Percentiles rank a stretch among this genome's conserved stretches.
phyloP scores from a whole-genome alignment of 495 filamentous ascomycete genomes.

The Elasticomyces elasticus region DNA sequence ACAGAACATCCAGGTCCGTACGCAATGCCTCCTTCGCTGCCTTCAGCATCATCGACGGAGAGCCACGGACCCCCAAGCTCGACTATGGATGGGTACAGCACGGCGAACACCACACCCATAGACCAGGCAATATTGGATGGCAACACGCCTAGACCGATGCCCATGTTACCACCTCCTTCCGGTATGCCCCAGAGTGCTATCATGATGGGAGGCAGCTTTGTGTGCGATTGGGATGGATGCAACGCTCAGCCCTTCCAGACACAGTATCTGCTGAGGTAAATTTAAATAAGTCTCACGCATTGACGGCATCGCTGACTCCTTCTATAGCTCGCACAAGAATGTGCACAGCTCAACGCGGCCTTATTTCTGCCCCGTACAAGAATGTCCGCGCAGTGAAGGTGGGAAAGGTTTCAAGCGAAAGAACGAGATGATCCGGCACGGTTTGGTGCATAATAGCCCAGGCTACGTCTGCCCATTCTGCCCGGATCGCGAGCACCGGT shows the following conservation, averaged over 20 bases:
- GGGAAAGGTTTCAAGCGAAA: constrained; percentile 97
- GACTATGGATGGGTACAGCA: constrained; percentile 27
- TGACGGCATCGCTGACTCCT: background rate
- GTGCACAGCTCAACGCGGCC: constrained; percentile 86
- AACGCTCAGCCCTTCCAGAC: constrained; percentile 84
- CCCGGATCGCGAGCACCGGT: constrained; percentile 89
- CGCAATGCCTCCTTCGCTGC: constrained; percentile 17
- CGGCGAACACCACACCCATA: constrained; percentile 22
- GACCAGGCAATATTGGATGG: constrained; percentile 28
- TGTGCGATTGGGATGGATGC: constrained; percentile 65
- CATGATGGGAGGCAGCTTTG: constrained; percentile 35
- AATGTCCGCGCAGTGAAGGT: constrained; percentile 66
- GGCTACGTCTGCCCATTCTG: constrained; percentile 98
- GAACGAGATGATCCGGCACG: constrained; percentile 98
- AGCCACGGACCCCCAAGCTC: constrained; percentile 28
- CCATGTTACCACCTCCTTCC: constrained; percentile 23
- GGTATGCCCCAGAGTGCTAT: constrained; percentile 20
- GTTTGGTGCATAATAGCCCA: constrained; percentile 86
- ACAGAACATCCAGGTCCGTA: constrained; percentile 20
- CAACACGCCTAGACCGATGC: constrained; percentile 19
- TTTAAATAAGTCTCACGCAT: constrained; percentile 11
- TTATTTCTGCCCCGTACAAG: constrained; percentile 79
- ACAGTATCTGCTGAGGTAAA: constrained; percentile 71
- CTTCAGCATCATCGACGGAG: constrained; percentile 25
- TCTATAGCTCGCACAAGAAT: constrained; percentile 81